Percentiles rank a stretch among this genome's conserved stretches.
Conservation (phyloP, 352 stramenopile species). For the Phytophthora rubi region DNA sequence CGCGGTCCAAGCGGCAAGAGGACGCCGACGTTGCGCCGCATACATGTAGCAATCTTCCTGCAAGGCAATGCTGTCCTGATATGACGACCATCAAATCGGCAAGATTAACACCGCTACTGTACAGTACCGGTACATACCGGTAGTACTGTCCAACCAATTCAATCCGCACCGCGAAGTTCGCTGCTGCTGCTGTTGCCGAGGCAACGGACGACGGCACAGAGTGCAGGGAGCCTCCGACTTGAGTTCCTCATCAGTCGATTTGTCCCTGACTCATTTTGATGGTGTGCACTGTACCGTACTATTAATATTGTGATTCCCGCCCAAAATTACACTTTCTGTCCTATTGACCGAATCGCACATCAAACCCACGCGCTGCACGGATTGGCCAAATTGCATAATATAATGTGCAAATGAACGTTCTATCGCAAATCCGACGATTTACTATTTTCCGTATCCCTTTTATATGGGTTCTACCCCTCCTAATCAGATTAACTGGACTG, state of each 20-base stretch:
- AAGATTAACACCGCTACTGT: conserved; percentile 3
- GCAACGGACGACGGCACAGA: background rate
- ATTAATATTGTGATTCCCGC: no score
- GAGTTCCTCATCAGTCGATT: conserved; percentile 17
- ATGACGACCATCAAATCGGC: conserved; percentile 15
- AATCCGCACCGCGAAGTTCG: background rate
- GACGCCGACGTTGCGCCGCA: conserved; percentile 10
- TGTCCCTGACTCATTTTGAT: conserved; percentile 27
- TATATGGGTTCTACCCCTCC: no score
- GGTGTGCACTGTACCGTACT: background rate
- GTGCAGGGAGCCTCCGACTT: background rate
- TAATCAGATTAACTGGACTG: no score
- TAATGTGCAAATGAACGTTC: no score
- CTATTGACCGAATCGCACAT: no score
- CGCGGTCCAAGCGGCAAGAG: conserved; percentile 4
- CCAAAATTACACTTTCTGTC: no score
- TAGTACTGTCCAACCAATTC: background rate
- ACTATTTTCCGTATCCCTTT: no score
- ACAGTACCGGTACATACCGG: background rate
- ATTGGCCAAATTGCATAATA: no score
- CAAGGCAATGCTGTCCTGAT: background rate
- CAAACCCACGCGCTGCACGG: no score
- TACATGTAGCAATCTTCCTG: conserved; percentile 11
- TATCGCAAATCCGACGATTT: no score
- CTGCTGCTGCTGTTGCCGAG: background rate